Evolutionary conservation across 2,329 filamentous ascomycete species (phyloP).

Genomic region (Curvularia hawaiiensis): DNA sequence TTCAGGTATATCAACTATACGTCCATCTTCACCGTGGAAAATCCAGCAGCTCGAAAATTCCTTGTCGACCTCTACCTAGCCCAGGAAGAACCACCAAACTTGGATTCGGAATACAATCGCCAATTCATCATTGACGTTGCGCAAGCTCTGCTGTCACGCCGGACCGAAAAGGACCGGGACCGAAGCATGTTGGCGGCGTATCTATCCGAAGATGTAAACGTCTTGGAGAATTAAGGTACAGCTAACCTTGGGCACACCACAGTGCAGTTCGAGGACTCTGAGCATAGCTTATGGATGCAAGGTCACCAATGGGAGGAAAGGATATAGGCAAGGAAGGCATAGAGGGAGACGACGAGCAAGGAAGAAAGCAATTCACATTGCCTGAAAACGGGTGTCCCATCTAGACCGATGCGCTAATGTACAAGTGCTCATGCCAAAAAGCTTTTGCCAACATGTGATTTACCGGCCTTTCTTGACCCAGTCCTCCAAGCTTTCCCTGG

Average conservation of each 20-base stretch:
- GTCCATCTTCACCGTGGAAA: not conserved
- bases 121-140: not conserved
- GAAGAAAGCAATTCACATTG: conserved; percentile 10
- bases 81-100: not conserved
- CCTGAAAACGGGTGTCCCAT: conserved; percentile 4
- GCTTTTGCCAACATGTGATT: conserved; percentile 23
- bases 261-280: not conserved
- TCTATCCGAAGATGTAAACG: not conserved
- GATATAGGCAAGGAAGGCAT: not conserved
- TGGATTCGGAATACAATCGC: not conserved
- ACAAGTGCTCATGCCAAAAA: conserved; percentile 22
- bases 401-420: conserved; percentile 20
- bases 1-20: not conserved
- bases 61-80: not conserved
- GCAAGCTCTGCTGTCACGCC: not conserved
- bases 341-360: not conserved
- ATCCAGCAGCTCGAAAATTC: not conserved
- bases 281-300: not conserved
- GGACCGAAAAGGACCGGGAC: not conserved
- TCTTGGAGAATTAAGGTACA: not conserved
- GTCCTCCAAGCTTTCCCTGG: conserved; percentile 77
- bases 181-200: not conserved
- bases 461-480: conserved; percentile 93
- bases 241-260: not conserved
- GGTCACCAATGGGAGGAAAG: no score